Base-by-base conservation (phyloP, 2,329 filamentous ascomycete genomes). In the Ophiostoma himal-ulmi region DNA sequence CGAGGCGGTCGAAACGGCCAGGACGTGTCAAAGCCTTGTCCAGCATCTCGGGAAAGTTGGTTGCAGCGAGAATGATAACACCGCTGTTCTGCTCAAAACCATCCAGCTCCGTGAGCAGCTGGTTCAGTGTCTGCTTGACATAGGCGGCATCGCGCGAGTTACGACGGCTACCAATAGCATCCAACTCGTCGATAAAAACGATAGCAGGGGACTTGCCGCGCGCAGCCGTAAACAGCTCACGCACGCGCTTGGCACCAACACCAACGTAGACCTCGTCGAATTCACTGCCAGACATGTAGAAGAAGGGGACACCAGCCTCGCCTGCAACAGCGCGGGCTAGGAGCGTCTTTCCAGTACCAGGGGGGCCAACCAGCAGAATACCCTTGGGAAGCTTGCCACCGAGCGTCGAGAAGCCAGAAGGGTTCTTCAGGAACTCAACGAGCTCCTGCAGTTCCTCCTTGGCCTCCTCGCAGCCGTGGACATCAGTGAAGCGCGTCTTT, bases 261-360 rank as follows among this genome's bases (percentile, higher is more conserved):
- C 95, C 95, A 48, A 99, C 96, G 77, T 97, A 99, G 69, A 99
- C 91, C 80, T 99, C 95, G 77, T 99, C 95, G 78, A 99, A 99
- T 79, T 99, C 95, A 71, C 93, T 96, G 68, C 95, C 95, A 77
- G 95, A 99, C 94, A 99, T 98, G 85, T 97, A 99, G 85, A 98
- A 99, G 85, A 99, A 99, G 1, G 95, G 95, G 22, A 99, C 95
- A 70, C 94, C 95, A 69, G 95, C 94, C 82, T 99, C 95, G 69
- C 95, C 95, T 67, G 95, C 95, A 72, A 99, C 95, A 70, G 95
- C 96, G 76, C 95, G 90, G 73, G 95, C 95, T 72, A 99, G 87
- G 57, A 99, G 87, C 14, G 95, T 99, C 82, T 99, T 99, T 82
- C 95, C 95, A 72, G 95, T 99, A 82, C 95, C 95, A 69, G 95